A percentile compares a stretch with the other conserved stretches of the same genome.
Conservation (phyloP, 495 filamentous ascomycete species). For the Penicillium silybi region DNA sequence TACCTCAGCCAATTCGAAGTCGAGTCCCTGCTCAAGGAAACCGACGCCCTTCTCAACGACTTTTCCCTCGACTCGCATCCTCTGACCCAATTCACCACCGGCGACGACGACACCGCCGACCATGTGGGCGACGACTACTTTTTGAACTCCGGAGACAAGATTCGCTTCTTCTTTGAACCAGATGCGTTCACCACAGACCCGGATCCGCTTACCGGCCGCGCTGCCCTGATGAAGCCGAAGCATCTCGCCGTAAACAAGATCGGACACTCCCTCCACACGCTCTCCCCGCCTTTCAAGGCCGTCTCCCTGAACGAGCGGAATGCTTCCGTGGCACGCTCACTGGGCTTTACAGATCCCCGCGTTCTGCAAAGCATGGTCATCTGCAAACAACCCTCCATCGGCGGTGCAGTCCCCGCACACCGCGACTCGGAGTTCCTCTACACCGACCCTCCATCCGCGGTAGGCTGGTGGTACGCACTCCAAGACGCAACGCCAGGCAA, state of each 20-base stretch:
- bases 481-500: slow-evolving; percentile 85
- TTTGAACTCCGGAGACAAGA: slow-evolving; percentile 78
- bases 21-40: slow-evolving; percentile 65
- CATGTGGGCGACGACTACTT: slow-evolving; percentile 98
- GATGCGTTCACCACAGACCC: slow-evolving; percentile 43
- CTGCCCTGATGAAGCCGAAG: slow-evolving; percentile 66
- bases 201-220: slow-evolving; percentile 42
- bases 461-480: slow-evolving; percentile 93
- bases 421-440: slow-evolving; percentile 93
- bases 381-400: slow-evolving; percentile 96
- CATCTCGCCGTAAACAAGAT: slow-evolving; percentile 90
- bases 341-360: slow-evolving; percentile 71
- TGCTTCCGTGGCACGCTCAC: slow-evolving; percentile 61
- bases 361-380: slow-evolving; percentile 95
- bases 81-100: slow-evolving; percentile 88
- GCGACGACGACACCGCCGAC: slow-evolving; percentile 45
- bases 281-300: slow-evolving; percentile 65
- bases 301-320: slow-evolving; percentile 54
- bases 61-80: slow-evolving; percentile 80
- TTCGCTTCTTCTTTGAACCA: slow-evolving; percentile 97
- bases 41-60: slow-evolving; percentile 64
- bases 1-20: slow-evolving; percentile 66
- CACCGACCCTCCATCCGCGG: slow-evolving; percentile 82
- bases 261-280: slow-evolving; percentile 79
- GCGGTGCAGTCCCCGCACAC: slow-evolving; percentile 80